A percentile compares a stretch with the other conserved stretches of the same genome.
phyloP scores from a whole-genome alignment of 129 eudicot species.

The Erigeron canadensis region DNA sequence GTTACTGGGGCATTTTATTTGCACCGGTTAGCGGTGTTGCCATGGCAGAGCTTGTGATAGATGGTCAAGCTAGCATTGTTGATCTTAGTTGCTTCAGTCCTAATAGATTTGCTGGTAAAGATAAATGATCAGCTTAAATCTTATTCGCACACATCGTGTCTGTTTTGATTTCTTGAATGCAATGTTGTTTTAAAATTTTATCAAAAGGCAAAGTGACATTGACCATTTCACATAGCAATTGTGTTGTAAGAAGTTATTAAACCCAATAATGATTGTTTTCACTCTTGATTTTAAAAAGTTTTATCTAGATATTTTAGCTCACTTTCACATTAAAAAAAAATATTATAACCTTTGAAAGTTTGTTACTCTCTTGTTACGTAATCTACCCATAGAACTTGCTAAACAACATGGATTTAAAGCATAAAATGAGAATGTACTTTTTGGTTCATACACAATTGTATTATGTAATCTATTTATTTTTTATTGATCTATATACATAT shows the following conservation, averaged over 20 bases:
- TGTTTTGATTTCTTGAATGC: no score
- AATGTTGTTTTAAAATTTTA: neutral
- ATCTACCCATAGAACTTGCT: no score
- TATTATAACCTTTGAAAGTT: no score
- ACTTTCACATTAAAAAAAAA: no score
- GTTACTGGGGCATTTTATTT: conserved; percentile 80
- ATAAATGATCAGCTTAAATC: neutral
- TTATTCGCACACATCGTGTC: neutral
- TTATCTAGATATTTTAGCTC: no score
- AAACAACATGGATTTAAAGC: no score
- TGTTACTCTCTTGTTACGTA: no score
- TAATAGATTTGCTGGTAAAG: neutral
- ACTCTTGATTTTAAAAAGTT: no score
- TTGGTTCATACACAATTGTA: no score
- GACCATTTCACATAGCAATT: neutral
- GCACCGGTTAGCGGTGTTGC: conserved; percentile 62
- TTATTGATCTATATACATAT: no score
- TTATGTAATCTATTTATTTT: no score
- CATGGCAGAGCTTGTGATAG: neutral
- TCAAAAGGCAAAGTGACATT: neutral
- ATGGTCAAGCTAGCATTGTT: neutral
- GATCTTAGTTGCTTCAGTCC: conserved; percentile 8
- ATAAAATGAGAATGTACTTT: no score
- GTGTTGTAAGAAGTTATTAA: neutral
- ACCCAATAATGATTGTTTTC: neutral